Conservation (phyloP, 2,329 filamentous ascomycete species). For the Biscogniauxia sp. region DNA sequence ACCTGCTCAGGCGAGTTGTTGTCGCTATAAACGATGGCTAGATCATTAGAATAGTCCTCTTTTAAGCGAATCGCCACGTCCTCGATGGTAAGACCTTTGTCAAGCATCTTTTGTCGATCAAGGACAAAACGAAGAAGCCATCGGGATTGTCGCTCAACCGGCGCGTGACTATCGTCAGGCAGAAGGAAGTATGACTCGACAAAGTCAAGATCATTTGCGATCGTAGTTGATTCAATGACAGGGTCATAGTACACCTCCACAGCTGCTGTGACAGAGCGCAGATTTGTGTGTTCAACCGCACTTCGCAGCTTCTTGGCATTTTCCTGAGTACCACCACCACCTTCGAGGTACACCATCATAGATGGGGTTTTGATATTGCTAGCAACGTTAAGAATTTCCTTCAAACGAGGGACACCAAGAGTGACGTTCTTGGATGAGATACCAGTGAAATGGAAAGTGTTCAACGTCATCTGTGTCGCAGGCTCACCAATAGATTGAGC, state of each 20-base stretch:
- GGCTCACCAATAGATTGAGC: constrained; percentile 98
- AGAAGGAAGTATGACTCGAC: constrained; percentile 97
- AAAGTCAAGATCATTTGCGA: constrained; percentile 86
- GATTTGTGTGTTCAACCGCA: constrained; percentile 88
- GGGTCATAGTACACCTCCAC: constrained; percentile 99
- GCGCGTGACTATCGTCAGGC: constrained; percentile 68
- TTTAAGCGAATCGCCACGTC: constrained; percentile 90
- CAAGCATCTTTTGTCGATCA: constrained; percentile 89
- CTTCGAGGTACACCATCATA: constrained; percentile 86
- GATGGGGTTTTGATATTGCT: constrained; percentile 98
- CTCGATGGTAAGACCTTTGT: constrained; percentile 88
- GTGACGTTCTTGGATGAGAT: constrained; percentile 99
- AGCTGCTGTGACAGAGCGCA: constrained; percentile 85
- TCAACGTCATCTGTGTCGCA: constrained; percentile 98
- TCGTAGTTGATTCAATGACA: constrained; percentile 79
- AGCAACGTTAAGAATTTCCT: constrained; percentile 98
- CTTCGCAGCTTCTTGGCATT: constrained; percentile 83
- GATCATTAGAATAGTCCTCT: constrained; percentile 77
- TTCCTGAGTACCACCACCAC: constrained; percentile 66
- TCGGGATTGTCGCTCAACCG: constrained; percentile 75
- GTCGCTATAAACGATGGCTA: constrained; percentile 94
- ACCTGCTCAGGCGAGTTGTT: constrained; percentile 96
- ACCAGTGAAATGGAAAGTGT: constrained; percentile 99
- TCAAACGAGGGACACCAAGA: constrained; percentile 95
- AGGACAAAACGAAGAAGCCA: constrained; percentile 94